Evolutionary conservation across 371 early-diverging fungal genomes (phyloP).

Genomic region (Mortierella sp.): DNA sequence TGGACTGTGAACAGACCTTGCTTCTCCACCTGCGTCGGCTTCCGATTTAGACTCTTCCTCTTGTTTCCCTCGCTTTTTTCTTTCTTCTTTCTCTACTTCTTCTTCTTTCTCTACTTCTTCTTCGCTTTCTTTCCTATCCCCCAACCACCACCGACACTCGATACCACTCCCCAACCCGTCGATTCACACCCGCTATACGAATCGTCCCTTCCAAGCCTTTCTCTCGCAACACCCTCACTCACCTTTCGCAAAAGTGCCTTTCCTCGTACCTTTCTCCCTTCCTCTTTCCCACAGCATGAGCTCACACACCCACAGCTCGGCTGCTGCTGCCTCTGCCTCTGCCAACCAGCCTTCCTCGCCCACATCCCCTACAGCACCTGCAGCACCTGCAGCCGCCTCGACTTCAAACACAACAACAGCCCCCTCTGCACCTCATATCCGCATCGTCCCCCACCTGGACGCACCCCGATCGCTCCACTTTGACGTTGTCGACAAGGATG

Average conservation of each 20-base stretch:
- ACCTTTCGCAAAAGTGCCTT: constrained; percentile 22
- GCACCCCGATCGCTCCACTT: constrained; percentile 83
- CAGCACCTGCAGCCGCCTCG: constrained; percentile 7
- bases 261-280: constrained; percentile 29
- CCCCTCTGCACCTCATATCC: constrained; percentile 69
- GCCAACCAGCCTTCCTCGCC: constrained; percentile 13
- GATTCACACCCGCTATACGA: background rate
- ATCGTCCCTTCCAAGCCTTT: background rate
- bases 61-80: background rate
- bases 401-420: constrained; percentile 1
- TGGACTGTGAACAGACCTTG: background rate
- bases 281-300: constrained; percentile 22
- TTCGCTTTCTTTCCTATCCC: background rate
- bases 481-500: constrained; percentile 84
- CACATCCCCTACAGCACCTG: background rate
- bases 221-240: background rate
- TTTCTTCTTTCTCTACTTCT: background rate
- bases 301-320: background rate
- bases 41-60: background rate
- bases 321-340: constrained; percentile 7
- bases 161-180: constrained; percentile 6
- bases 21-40: background rate
- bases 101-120: background rate
- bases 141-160: background rate
- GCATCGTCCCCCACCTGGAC: constrained; percentile 85